phyloP scores from a whole-genome alignment of 2,329 filamentous ascomycete species.

The Neopestalotiopsis sp. region DNA sequence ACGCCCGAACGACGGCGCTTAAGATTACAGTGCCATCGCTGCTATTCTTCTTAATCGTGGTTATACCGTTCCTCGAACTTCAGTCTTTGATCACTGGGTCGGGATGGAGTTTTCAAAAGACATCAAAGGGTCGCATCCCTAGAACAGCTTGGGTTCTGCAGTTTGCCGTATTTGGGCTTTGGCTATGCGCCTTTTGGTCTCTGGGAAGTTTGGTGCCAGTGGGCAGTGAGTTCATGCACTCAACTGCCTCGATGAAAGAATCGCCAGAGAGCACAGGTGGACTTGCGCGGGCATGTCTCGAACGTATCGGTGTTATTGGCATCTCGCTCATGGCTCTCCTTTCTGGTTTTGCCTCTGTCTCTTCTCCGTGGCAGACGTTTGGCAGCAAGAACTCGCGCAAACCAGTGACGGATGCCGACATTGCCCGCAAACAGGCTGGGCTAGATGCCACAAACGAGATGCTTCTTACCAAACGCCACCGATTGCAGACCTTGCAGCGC shows the following conservation, averaged over 20 bases:
- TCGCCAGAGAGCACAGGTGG: slow-evolving; percentile 42
- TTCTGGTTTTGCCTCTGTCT: slow-evolving; percentile 90
- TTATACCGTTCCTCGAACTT: slow-evolving; percentile 81
- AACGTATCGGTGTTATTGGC: slow-evolving; percentile 81
- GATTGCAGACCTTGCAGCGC: slow-evolving; percentile 71
- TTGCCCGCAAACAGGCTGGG: slow-evolving; percentile 78
- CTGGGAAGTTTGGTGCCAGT: slow-evolving; percentile 67
- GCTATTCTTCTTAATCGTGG: slow-evolving; percentile 72
- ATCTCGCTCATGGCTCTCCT: slow-evolving; percentile 85
- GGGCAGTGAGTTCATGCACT: slow-evolving; percentile 46
- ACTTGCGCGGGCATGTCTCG: slow-evolving; percentile 60
- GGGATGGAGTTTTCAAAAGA: slow-evolving; percentile 68
- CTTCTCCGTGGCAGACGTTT: slow-evolving; percentile 85
- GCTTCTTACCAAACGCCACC: slow-evolving; percentile 75
- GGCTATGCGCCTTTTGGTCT: slow-evolving; percentile 80
- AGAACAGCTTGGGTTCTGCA: slow-evolving; percentile 70
- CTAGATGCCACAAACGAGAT: slow-evolving; percentile 81
- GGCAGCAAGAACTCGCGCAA: slow-evolving; percentile 61
- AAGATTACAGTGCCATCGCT: slow-evolving; percentile 72
- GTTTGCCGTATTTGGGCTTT: slow-evolving; percentile 63
- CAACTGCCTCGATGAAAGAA: slow-evolving; percentile 39
- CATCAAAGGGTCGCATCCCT: slow-evolving; percentile 59
- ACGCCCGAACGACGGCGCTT: slow-evolving; percentile 71
- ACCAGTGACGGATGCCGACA: slow-evolving; percentile 73
- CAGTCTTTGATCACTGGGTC: slow-evolving; percentile 63